Percentiles rank a stretch among this genome's conserved stretches.
These are phyloP conservation scores for Termitomyces sp. DNA, from an alignment of 768 basidiomycete species.

Conservation along the genomic window DNA sequence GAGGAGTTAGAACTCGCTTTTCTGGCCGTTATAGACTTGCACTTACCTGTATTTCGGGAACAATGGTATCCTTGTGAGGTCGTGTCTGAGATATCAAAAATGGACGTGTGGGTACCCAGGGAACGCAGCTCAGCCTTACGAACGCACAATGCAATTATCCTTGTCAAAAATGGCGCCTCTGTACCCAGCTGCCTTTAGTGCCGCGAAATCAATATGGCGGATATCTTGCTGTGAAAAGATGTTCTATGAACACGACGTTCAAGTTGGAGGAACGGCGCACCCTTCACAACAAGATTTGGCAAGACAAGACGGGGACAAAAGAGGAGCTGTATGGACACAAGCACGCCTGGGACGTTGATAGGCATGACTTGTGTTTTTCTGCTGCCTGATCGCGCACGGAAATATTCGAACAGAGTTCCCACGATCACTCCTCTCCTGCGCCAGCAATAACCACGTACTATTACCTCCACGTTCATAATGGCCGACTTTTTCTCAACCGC, in stretches of 20 bases:
- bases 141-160: constrained; percentile 88
- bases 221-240: constrained; percentile 62
- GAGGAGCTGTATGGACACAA: constrained; percentile 68
- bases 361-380: constrained; percentile 42
- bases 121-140: neutral
- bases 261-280: constrained; percentile 29
- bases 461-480: constrained; percentile 18
- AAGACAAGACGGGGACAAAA: constrained; percentile 62
- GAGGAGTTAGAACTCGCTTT: neutral
- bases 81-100: constrained; percentile 52
- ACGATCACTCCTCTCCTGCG: constrained; percentile 11
- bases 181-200: constrained; percentile 71
- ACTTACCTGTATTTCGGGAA: constrained; percentile 69
- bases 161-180: constrained; percentile 94
- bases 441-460: neutral
- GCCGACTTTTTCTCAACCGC: constrained; percentile 24
- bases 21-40: neutral
- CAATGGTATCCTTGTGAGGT: constrained; percentile 70
- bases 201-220: constrained; percentile 74
- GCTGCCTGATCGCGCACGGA: neutral
- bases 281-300: constrained; percentile 62
- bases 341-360: constrained; percentile 64
- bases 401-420: constrained; percentile 12
- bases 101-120: neutral
- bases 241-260: constrained; percentile 9